Conservation (phyloP, 345 rosid genomes). For the Eucalyptus marginata region DNA sequence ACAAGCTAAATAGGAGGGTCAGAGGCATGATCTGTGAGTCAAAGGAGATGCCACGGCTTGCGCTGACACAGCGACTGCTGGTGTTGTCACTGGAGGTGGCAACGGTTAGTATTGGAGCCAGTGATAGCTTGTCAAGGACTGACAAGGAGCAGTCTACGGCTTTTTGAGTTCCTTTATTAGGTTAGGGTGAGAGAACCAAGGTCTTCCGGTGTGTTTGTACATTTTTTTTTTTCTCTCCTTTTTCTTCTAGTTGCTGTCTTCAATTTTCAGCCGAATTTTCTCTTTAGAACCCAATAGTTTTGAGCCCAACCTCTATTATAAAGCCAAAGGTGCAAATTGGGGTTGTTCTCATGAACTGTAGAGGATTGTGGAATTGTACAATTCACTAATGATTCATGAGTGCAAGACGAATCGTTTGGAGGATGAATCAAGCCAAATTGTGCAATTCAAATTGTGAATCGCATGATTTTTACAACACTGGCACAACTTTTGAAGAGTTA, state of each 20-base stretch:
- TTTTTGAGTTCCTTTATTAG: not conserved
- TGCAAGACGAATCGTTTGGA: not conserved
- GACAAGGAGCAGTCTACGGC: not conserved
- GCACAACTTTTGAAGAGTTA: not conserved
- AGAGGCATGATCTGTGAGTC: not conserved
- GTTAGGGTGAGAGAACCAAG: not conserved
- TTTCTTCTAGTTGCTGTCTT: not conserved
- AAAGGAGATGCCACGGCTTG: not conserved
- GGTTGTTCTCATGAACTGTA: not conserved
- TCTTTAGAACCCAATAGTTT: not conserved
- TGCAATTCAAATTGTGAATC: not conserved
- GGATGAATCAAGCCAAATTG: not conserved
- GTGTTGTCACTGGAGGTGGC: not conserved
- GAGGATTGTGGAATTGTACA: not conserved
- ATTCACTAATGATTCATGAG: not conserved
- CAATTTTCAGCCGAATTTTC: not conserved
- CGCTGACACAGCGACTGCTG: not conserved
- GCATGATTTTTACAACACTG: not conserved
- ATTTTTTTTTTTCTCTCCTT: not conserved
- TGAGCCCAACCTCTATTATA: not conserved
- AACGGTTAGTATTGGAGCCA: not conserved
- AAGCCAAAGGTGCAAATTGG: not conserved
- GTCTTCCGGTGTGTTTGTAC: not conserved
- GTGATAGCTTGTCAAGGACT: not conserved
- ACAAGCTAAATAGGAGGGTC: not conserved